phyloP scores from a whole-genome alignment of 495 filamentous ascomycete genomes.

The Aspergillus bertholletiae region DNA sequence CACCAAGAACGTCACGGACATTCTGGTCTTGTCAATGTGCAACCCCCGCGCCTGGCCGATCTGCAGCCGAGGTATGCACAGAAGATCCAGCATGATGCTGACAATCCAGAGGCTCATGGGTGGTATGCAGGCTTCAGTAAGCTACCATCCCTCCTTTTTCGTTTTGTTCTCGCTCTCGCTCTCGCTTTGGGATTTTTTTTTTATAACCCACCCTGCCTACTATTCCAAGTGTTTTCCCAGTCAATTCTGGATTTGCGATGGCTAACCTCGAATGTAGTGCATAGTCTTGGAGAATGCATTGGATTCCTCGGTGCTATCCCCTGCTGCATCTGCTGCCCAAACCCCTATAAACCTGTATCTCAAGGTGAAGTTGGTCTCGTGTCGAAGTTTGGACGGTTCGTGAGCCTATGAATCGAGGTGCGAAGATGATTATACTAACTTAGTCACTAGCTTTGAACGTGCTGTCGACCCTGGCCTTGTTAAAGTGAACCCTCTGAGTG shows the following conservation, averaged over 20 bases:
- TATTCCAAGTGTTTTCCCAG: neutral
- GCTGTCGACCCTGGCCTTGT: constrained; percentile 96
- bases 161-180: neutral
- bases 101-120: constrained; percentile 69
- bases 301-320: constrained; percentile 85
- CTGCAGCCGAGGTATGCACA: constrained; percentile 87
- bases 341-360: constrained; percentile 90
- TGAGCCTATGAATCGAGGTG: neutral
- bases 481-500: constrained; percentile 95
- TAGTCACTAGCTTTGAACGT: constrained; percentile 65
- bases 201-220: neutral
- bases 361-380: constrained; percentile 95
- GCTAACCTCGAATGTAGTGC: constrained; percentile 48
- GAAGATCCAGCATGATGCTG: constrained; percentile 59
- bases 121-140: constrained; percentile 90
- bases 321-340: constrained; percentile 89
- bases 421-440: constrained; percentile 4
- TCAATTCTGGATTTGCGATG: neutral
- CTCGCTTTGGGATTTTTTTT: neutral
- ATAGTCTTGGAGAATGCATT: constrained; percentile 68
- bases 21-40: constrained; percentile 62
- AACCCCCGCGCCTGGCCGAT: constrained; percentile 77
- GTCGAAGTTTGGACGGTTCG: constrained; percentile 82
- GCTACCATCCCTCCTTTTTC: constrained; percentile 20
- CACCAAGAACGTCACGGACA: constrained; percentile 10